Base-by-base conservation (phyloP, 148 eudicot species). In the Polygonum aviculare region DNA sequence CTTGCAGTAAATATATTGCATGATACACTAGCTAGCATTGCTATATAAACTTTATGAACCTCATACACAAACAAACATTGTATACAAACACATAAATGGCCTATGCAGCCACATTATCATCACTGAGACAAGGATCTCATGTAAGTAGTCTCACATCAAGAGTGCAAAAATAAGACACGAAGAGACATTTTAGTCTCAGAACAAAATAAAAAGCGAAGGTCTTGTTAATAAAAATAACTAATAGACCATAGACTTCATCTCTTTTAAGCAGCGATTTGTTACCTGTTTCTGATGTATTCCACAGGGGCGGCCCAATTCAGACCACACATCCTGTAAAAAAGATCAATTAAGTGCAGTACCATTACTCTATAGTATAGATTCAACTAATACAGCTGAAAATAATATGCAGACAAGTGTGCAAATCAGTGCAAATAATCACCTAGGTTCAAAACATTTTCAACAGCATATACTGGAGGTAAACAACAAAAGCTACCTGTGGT, bases 231-330 rank as follows among this genome's bases (percentile, higher is more conserved):
- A 18, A 54, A 19, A 54, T 5, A 18, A 52, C 59, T 51, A 16
- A 8, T 5, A 54, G 38, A 38, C 4, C 15, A 4, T 14, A 19
- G 41, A 35, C 40, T 65, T 36, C 33, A 14, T 15, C 44, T 38
- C 21, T 35, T 19, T 11, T 36, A 67, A 67, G 44, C 19, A 10
- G 41, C 2, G 16, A 38, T 16, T 67, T 60, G 62, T 7, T 22
- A 77, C 98, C 99, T 95, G 96, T 79, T 95, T 95, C 77, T 93
- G 99, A 83, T 95, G 90, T 81, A 95, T 87, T 69, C 94, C 96
- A 82, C 97, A 88, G 12, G 99, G 99, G 26, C 96, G 94, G 36
- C 99, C 99, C 76, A 95, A 86, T 60, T 92, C 97, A 75, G 91
- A 88, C 99, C 97, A 93, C 49, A 93, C 89, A 81, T 95, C 99